Evolutionary conservation across 352 stramenopile species (phyloP).

Genomic region (Pythium myriotylum): DNA sequence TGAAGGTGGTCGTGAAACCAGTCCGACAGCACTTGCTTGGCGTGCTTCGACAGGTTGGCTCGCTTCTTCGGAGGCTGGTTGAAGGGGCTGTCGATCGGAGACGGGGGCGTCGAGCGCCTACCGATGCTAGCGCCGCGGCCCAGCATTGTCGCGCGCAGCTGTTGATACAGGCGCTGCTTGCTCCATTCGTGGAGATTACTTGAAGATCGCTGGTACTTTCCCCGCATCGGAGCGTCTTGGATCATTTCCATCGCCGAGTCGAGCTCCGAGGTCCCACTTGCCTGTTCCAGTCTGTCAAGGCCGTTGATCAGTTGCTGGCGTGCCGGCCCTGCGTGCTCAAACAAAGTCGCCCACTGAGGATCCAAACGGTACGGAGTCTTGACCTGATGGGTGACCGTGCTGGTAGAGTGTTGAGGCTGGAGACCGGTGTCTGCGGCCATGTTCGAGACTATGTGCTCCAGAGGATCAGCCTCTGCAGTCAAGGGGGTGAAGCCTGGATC

Average conservation of each 20-base stretch:
- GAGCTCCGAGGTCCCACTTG: constrained; percentile 8
- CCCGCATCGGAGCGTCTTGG: constrained; percentile 19
- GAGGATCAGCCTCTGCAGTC: constrained; percentile 16
- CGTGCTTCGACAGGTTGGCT: constrained; percentile 71
- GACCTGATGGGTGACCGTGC: constrained; percentile 3
- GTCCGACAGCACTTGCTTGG: constrained; percentile 70
- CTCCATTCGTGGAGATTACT: constrained; percentile 22
- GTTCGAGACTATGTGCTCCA: constrained; percentile 24
- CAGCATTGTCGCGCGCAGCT: constrained; percentile 21
- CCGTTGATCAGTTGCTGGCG: constrained; percentile 27
- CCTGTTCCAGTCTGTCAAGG: constrained; percentile 16
- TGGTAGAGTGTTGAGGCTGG: neutral
- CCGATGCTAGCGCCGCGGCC: constrained; percentile 10
- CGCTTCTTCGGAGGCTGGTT: constrained; percentile 59
- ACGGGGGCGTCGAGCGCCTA: constrained; percentile 9
- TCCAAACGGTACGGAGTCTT: constrained; percentile 17
- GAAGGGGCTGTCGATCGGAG: constrained; percentile 27
- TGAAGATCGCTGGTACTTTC: constrained; percentile 27
- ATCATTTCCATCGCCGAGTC: constrained; percentile 21
- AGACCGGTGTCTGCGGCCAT: constrained; percentile 24
- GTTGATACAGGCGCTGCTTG: constrained; percentile 31
- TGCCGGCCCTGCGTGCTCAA: constrained; percentile 22
- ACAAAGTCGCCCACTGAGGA: constrained; percentile 29
- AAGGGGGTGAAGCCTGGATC: neutral
- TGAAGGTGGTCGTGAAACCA: constrained; percentile 87